These are phyloP conservation scores for Dryadomyces quercivorus DNA, from an alignment of 2,329 filamentous ascomycete species.

Conservation along the genomic window DNA sequence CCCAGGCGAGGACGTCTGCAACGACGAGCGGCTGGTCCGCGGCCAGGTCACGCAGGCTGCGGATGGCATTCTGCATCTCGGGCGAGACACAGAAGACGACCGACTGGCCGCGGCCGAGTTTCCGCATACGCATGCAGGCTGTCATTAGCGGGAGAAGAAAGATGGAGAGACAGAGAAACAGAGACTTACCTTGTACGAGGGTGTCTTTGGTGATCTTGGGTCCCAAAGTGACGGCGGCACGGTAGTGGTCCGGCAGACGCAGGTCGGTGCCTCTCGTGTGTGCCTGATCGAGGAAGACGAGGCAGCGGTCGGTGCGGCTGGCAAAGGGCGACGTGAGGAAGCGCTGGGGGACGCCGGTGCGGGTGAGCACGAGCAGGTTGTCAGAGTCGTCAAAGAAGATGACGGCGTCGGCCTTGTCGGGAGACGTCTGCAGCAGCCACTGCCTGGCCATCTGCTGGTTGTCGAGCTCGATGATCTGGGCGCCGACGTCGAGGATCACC, in stretches of 20 bases:
- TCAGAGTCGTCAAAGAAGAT: slow-evolving; percentile 48
- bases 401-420: slow-evolving; percentile 25
- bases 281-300: slow-evolving; percentile 58
- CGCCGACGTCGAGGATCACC: slow-evolving; percentile 60
- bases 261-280: slow-evolving; percentile 62
- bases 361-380: slow-evolving; percentile 40
- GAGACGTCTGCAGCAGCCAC: slow-evolving; percentile 35
- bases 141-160: too few relatives aligned
- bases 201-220: slow-evolving; percentile 54
- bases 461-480: slow-evolving; percentile 51
- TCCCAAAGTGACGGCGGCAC: slow-evolving; percentile 57
- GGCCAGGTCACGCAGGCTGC: slow-evolving; percentile 11
- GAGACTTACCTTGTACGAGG: slow-evolving; percentile 47
- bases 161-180: neutral
- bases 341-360: slow-evolving; percentile 28
- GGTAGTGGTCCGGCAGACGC: slow-evolving; percentile 42
- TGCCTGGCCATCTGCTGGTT: slow-evolving; percentile 39
- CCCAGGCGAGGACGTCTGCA: slow-evolving; percentile 45
- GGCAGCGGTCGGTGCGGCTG: slow-evolving; percentile 41
- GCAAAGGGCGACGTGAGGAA: slow-evolving; percentile 48
- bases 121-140: slow-evolving; percentile 62
- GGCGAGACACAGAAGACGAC: slow-evolving; percentile 46
- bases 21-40: slow-evolving; percentile 26
- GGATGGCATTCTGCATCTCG: slow-evolving; percentile 47
- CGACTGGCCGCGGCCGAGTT: slow-evolving; percentile 54